These are phyloP conservation scores for Aspergillus ibericus DNA, from an alignment of 2,329 filamentous ascomycete species.

Conservation along the genomic window DNA sequence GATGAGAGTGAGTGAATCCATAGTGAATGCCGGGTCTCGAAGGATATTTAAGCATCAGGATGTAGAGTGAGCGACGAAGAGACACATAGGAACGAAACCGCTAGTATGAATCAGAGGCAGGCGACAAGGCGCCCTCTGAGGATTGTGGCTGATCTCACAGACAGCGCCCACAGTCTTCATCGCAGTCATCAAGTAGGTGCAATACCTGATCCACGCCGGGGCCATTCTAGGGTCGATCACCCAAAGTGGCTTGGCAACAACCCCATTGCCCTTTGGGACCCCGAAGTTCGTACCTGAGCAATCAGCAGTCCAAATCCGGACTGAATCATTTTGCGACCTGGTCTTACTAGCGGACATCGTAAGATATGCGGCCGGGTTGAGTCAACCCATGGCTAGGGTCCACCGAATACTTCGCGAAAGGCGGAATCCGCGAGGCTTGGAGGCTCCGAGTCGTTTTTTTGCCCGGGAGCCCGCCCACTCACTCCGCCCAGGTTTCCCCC, in stretches of 20 bases:
- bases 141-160: slow-evolving; percentile 6
- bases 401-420: slow-evolving; percentile 6
- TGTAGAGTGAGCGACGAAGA: not conserved
- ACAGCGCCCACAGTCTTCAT: slow-evolving; percentile 3
- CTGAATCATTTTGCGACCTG: slow-evolving; percentile 9
- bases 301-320: not conserved
- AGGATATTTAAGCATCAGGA: slow-evolving; percentile 1
- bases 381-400: slow-evolving; percentile 5
- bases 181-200: slow-evolving; percentile 4
- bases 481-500: slow-evolving; percentile 4
- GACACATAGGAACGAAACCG: not conserved
- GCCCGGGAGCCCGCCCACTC: slow-evolving; percentile 5
- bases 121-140: slow-evolving; percentile 3
- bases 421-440: slow-evolving; percentile 13
- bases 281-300: not conserved
- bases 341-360: slow-evolving; percentile 6
- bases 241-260: slow-evolving; percentile 6
- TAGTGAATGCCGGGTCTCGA: not conserved
- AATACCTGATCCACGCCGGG: slow-evolving; percentile 4
- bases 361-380: slow-evolving; percentile 12
- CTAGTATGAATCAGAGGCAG: slow-evolving; percentile 8
- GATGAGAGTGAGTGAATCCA: slow-evolving; percentile 2
- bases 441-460: slow-evolving; percentile 8
- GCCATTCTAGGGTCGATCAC: slow-evolving; percentile 8
- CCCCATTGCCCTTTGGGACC: slow-evolving; percentile 2